Conservation (phyloP, 1,139 yeast genomes). For the Blastobotrys niveus region DNA sequence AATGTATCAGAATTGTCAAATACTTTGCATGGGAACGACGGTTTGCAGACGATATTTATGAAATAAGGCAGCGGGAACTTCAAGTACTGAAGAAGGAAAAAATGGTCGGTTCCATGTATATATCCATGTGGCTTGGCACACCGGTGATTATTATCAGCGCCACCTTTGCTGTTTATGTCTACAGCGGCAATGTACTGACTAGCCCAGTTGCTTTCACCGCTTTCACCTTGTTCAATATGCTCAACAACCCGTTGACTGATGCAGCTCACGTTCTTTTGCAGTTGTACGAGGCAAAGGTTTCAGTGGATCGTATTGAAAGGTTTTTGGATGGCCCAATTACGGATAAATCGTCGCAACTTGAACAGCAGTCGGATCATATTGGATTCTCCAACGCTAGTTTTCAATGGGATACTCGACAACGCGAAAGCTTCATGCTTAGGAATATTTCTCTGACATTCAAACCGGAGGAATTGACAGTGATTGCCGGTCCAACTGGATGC, state of each 20-base stretch:
- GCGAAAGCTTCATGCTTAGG: not conserved
- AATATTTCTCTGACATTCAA: slow-evolving; percentile 66
- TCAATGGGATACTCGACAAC: slow-evolving; percentile 52
- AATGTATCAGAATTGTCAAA: slow-evolving; percentile 86
- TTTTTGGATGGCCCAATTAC: slow-evolving; percentile 74
- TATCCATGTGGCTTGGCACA: slow-evolving; percentile 43
- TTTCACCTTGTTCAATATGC: slow-evolving; percentile 70
- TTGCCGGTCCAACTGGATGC: slow-evolving; percentile 93
- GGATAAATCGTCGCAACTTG: slow-evolving; percentile 65
- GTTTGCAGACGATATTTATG: slow-evolving; percentile 64
- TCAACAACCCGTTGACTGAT: slow-evolving; percentile 81
- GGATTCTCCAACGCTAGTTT: slow-evolving; percentile 83
- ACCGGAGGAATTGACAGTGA: slow-evolving; percentile 59
- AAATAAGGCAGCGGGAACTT: slow-evolving; percentile 70
- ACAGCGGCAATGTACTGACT: slow-evolving; percentile 67
- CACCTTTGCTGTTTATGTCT: slow-evolving; percentile 71
- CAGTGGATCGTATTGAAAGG: slow-evolving; percentile 75
- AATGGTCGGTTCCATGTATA: slow-evolving; percentile 64
- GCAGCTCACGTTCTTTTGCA: slow-evolving; percentile 80
- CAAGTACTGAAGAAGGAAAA: slow-evolving; percentile 62
- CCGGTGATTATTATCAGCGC: slow-evolving; percentile 75
- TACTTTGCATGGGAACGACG: slow-evolving; percentile 94
- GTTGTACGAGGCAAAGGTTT: slow-evolving; percentile 81
- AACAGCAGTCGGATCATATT: slow-evolving; percentile 55
- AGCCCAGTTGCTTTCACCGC: slow-evolving; percentile 92